phyloP scores from a whole-genome alignment of 108 stramenopile species.

The Stephanodiscus triporus region DNA sequence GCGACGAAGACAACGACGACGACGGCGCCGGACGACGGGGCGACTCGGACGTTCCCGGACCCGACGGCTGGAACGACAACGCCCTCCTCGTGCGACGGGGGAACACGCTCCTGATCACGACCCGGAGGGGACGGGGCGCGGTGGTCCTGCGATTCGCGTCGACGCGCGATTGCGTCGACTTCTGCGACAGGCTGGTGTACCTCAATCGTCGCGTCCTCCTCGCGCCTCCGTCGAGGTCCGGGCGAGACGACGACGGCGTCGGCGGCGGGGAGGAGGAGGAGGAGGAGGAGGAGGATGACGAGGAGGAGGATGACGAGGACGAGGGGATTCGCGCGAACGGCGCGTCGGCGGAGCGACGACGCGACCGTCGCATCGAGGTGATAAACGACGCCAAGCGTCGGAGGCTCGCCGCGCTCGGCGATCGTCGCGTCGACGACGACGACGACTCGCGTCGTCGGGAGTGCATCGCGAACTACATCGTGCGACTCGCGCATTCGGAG shows the following conservation, averaged over 20 bases:
- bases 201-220: constrained; percentile 40
- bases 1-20: not conserved
- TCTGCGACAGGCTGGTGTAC: constrained; percentile 42
- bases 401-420: too few relatives aligned
- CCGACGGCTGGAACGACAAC: constrained; percentile 53
- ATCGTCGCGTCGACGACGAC: too few relatives aligned
- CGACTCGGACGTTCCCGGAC: constrained; percentile 27
- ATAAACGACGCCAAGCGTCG: too few relatives aligned
- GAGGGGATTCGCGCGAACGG: too few relatives aligned
- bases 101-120: constrained; percentile 41
- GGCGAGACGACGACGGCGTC: too few relatives aligned
- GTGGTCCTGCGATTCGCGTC: constrained; percentile 46
- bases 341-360: too few relatives aligned
- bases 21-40: not conserved
- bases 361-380: too few relatives aligned
- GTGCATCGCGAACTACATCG: constrained; percentile 37
- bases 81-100: constrained; percentile 45
- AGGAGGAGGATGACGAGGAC: too few relatives aligned
- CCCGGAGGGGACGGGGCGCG: constrained; percentile 43
- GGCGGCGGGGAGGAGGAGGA: too few relatives aligned
- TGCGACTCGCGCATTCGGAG: constrained; percentile 41
- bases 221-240: not conserved
- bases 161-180: constrained; percentile 33
- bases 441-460: constrained; percentile 7
- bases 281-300: too few relatives aligned